Conservation (phyloP, 164 flowering plant genomes). For the Aristolochia fimbriata region DNA sequence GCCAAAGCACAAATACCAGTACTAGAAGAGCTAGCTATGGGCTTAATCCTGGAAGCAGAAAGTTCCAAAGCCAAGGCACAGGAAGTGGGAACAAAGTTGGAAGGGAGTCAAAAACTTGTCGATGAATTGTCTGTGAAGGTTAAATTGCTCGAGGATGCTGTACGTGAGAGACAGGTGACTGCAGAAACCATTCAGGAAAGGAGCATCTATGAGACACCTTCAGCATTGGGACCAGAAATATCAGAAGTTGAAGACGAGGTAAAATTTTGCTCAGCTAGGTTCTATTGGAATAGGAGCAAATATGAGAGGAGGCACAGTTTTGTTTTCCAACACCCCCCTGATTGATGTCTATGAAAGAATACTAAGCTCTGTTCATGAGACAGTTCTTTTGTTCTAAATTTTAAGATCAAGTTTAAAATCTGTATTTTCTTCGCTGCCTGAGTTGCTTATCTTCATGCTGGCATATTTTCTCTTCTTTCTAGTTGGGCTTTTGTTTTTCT, state of each 20-base stretch:
- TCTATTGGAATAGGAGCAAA: no score
- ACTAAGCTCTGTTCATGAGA: no score
- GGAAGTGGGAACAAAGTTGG: slow-evolving; percentile 45
- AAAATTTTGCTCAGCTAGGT: slow-evolving; percentile 5
- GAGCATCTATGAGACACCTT: slow-evolving; percentile 49
- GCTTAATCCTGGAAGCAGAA: slow-evolving; percentile 40
- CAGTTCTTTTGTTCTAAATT: no score
- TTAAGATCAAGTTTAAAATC: no score
- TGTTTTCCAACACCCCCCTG: no score
- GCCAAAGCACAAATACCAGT: slow-evolving; percentile 26
- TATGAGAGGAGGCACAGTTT: no score
- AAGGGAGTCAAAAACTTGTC: slow-evolving; percentile 43
- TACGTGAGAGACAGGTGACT: slow-evolving; percentile 24
- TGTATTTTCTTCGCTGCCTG: no score
- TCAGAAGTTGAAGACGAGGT: slow-evolving; percentile 86
- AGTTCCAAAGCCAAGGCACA: slow-evolving; percentile 41
- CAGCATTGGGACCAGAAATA: slow-evolving; percentile 66
- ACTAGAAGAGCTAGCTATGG: slow-evolving; percentile 41
- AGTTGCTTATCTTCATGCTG: no score
- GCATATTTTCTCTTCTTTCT: no score
- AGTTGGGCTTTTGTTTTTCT: no score
- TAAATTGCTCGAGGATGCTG: slow-evolving; percentile 53
- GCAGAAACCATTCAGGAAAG: slow-evolving; percentile 52
- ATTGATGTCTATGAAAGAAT: no score
- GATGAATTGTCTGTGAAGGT: slow-evolving; percentile 65